phyloP scores from a whole-genome alignment of 2,329 filamentous ascomycete species.

The Alternaria triticina region DNA sequence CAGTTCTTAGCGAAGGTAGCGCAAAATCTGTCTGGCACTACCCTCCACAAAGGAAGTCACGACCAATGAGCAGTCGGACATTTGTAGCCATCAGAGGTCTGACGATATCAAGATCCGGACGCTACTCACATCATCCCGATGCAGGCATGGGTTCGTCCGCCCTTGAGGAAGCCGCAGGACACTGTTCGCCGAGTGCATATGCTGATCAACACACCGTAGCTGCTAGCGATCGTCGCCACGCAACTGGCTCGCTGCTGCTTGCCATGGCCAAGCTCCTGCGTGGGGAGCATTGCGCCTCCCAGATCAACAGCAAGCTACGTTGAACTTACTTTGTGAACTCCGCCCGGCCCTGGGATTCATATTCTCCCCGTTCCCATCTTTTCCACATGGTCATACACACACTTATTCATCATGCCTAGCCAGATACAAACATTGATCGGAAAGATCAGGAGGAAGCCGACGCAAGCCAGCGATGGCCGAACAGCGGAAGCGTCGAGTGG shows the following conservation, averaged over 20 bases:
- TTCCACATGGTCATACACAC: not conserved
- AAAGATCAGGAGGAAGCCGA: slow-evolving; percentile 55
- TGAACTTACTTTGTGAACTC: slow-evolving; percentile 3
- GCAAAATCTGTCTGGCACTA: slow-evolving; percentile 3
- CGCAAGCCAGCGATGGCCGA: slow-evolving; percentile 56
- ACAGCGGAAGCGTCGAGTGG: slow-evolving; percentile 40
- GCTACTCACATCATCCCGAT: slow-evolving; percentile 2
- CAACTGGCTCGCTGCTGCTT: slow-evolving; percentile 5
- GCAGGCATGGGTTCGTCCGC: slow-evolving; percentile 8
- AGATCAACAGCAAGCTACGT: slow-evolving; percentile 1
- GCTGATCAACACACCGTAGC: slow-evolving; percentile 21
- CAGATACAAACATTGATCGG: slow-evolving; percentile 54
- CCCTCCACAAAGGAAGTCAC: slow-evolving; percentile 18
- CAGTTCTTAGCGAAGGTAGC: slow-evolving; percentile 11
- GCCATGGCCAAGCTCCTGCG: slow-evolving; percentile 8
- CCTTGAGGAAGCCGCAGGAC: slow-evolving; percentile 7
- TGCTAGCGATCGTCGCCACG: slow-evolving; percentile 18
- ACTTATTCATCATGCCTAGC: slow-evolving; percentile 31
- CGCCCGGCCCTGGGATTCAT: slow-evolving; percentile 1
- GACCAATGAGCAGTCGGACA: slow-evolving; percentile 19
- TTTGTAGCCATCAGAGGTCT: slow-evolving; percentile 12
- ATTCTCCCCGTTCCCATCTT: not conserved
- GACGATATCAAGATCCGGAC: slow-evolving; percentile 9
- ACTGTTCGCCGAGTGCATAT: slow-evolving; percentile 18
- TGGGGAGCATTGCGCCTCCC: slow-evolving; percentile 8